Evolutionary conservation across 1,139 yeast species (phyloP), one percentile per base, ranked within the genome.

Genomic region (Nakaseomyces nivariensis): DNA sequence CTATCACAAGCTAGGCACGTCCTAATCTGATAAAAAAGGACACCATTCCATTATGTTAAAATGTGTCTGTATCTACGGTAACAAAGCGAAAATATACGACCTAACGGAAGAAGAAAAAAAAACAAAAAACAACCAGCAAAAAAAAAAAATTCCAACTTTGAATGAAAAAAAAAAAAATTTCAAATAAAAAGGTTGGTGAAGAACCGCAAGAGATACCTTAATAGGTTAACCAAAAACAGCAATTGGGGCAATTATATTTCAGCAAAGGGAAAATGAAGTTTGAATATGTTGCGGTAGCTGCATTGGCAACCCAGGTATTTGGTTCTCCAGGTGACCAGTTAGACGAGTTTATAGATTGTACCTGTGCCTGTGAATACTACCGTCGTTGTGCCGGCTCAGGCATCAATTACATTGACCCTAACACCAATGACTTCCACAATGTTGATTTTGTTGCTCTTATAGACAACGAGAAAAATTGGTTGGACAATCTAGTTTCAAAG

Each of bases 311-410:
- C 7, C 34, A 9, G 9, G 54, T 47, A 3, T 7, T 36, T 4
- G 87, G 79, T 0, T 87, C 96, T 0, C 79, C 80, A 0, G 97
- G 97, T 5, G 96, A 90, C 63, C 77, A 81, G 38, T 70, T 88
- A 37, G 78, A 78, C 5, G 86, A 82, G 47, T 89, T 88, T 61
- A 69, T 71, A 42, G 76, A 77, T 48, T 90, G 97, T 65, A 71
- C 75, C 1, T 67, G 69, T 45, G 81, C 79, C 40, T 90, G 97
- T 63, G 69, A 68, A 56, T 63, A 52, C 54, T 51, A 56, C 42
- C 56, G 58, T 26, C 46, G 66, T 32, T 74, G 79, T 58, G 64
- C 58, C 43, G 54, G 54, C 13, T 49, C 62, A 43, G 54, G 60
- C 45, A 58, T 56, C 24, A 51, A 50, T 26, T 51, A 49, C 42